Evolutionary conservation across 2,329 filamentous ascomycete genomes (phyloP), one percentile per base, ranked within the genome.

Genomic region (Trichoderma atroviride): DNA sequence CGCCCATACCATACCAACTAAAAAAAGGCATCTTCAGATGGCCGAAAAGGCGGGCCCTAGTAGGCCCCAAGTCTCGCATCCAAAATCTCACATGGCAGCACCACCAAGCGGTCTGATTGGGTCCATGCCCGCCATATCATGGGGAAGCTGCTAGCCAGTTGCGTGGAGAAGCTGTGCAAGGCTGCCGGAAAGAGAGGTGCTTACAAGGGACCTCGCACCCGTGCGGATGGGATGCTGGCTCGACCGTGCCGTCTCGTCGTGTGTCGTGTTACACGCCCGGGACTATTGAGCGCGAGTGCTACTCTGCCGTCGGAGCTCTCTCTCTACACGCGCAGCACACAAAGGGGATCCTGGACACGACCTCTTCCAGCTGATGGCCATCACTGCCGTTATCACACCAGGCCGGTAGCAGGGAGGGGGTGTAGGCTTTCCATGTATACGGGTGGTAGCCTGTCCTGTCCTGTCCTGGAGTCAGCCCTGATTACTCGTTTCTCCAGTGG

Each of bases 51-150:
- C 16, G 55, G 50, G 24, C 63, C 59, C 63, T 24, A 22, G 19
- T 19, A 66, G 55, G 52, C 64, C 64, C 64, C 55, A 67, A 52
- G 58, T 67, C 64, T 57, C 64, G 52, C 64, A 52, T 67, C 64
- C 64, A 67, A 67, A 67, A 67, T 67, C 64, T 59, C 64, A 67
- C 64, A 67, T 67, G 64, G 64, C 64, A 67, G 55, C 55, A 35
- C 27, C 29, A 22, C 55, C 55, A 59, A 37, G 55, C 16, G 64
- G 64, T 59, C 53, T 57, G 64, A 67, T 67, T 67, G 64, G 55
- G 11, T 59, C 29, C 29, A 37, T 40, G n/a, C 55, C 31, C 37
- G 31, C 53, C n/a, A 35, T 29, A 40, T 40, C 55, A 58, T 67
- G 64, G 55, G 55, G 55, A 58, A 66, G 63, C 55, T 52, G 40